phyloP scores from a whole-genome alignment of 257 asterid species.

The Anisodus tanguticus region DNA sequence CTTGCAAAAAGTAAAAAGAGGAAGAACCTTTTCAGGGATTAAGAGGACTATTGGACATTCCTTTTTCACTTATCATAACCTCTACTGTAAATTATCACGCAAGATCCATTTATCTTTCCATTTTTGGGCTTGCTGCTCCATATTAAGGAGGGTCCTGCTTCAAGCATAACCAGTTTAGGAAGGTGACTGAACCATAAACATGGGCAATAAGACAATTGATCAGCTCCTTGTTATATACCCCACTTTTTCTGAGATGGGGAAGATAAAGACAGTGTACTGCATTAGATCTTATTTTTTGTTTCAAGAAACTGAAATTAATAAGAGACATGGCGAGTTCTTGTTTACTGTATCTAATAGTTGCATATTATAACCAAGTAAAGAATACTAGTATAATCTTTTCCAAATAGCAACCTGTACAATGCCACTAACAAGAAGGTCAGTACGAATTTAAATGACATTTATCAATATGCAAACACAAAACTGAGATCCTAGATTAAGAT shows the following conservation, averaged over 20 bases:
- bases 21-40: not conserved
- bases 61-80: not conserved
- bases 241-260: not conserved
- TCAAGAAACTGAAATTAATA: not conserved
- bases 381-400: not conserved
- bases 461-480: not conserved
- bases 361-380: not conserved
- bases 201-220: not conserved
- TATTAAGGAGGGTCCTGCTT: conserved; percentile 21
- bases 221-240: not conserved
- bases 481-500: not conserved
- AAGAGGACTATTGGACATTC: not conserved
- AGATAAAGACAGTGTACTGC: not conserved
- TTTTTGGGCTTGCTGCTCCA: not conserved
- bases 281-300: not conserved
- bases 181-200: not conserved
- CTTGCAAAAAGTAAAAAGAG: not conserved
- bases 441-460: not conserved
- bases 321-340: conserved; percentile 2
- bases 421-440: not conserved
- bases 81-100: conserved; percentile 9
- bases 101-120: not conserved
- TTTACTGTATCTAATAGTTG: not conserved
- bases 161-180: not conserved
- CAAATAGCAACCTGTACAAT: not conserved